Evolutionary conservation across 805 yeast species (phyloP), one percentile per base, ranked within the genome.

Genomic region (Clavispora carvajalis): DNA sequence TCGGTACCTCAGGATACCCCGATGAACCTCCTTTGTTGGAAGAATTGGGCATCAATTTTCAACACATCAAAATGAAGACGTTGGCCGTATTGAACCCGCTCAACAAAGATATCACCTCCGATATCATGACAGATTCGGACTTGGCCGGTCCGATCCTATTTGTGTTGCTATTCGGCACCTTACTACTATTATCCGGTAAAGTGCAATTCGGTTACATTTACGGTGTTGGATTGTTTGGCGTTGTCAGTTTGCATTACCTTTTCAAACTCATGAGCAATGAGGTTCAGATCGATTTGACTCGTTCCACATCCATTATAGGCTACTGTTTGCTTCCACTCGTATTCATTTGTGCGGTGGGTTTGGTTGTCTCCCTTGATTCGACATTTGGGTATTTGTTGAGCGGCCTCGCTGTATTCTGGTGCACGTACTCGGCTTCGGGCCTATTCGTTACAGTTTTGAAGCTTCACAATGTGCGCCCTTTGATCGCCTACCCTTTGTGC

Each of bases 151-250:
- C 99, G 1, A 72, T 93, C 23, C 66, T 93, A 30, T 93, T 91
- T 61, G 91, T 91, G 55, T 67, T 93, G 38, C 62, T 88, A 41
- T 91, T 91, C 58, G 99, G 96, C 16, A 75, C 89, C 0, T 79
- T 84, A 45, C 67, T 93, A 39, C 67, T 91, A 37, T 70, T 90
- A 33, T 82, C 95, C 1, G 98, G 99, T 5, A 93, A 91, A 60
- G 85, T 91, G 12, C 98, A 93, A 60, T 93, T 93, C 59, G 98
- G 98, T 2, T 93, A 93, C 61, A 85, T 93, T 37, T 93, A 93
- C 57, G 98, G 99, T 29, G 95, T 93, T 31, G 98, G 96, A 0
- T 65, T 93, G 33, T 80, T 91, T 52, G 99, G 99, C 13, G 84
- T 95, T 1, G 58, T 87, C 12, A 80, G 95, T 23, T 76, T 89